phyloP scores from a whole-genome alignment of 371 early-diverging fungal genomes.

The Circinella minor region DNA sequence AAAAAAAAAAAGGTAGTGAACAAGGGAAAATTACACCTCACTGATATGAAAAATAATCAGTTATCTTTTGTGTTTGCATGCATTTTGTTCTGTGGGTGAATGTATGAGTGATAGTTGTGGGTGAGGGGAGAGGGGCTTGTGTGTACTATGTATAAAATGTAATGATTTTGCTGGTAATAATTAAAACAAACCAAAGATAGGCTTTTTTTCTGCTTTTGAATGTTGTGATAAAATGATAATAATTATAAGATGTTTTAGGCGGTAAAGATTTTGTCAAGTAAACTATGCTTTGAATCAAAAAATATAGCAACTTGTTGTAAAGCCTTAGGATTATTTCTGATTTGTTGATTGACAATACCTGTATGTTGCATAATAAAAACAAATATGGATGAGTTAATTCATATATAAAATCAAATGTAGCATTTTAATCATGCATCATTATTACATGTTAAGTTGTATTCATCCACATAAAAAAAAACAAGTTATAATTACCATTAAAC shows the following conservation, averaged over 20 bases:
- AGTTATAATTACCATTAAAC: conserved; percentile 43
- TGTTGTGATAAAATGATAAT: background rate
- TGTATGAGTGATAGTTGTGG: no score
- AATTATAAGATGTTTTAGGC: background rate
- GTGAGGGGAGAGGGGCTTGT: no score
- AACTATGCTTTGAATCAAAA: conserved; percentile 11
- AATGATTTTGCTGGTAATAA: no score
- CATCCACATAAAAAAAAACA: background rate
- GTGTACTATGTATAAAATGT: no score
- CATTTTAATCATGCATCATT: background rate
- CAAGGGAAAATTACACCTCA: no score
- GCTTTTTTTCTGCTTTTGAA: background rate
- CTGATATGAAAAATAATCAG: no score
- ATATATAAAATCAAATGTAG: no score
- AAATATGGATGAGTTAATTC: background rate
- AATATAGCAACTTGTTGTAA: conserved; percentile 10
- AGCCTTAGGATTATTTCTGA: conserved; percentile 17
- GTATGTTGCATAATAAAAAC: background rate
- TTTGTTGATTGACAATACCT: conserved; percentile 20
- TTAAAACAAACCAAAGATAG: conserved; percentile 4
- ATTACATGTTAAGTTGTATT: background rate
- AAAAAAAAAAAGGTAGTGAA: no score
- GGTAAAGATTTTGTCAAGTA: conserved; percentile 18
- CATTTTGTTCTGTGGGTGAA: no score
- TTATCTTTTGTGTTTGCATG: no score